Evolutionary conservation across 345 rosid species (phyloP), one percentile per base, ranked within the genome.

Genomic region (Melaleuca quinquenervia): DNA sequence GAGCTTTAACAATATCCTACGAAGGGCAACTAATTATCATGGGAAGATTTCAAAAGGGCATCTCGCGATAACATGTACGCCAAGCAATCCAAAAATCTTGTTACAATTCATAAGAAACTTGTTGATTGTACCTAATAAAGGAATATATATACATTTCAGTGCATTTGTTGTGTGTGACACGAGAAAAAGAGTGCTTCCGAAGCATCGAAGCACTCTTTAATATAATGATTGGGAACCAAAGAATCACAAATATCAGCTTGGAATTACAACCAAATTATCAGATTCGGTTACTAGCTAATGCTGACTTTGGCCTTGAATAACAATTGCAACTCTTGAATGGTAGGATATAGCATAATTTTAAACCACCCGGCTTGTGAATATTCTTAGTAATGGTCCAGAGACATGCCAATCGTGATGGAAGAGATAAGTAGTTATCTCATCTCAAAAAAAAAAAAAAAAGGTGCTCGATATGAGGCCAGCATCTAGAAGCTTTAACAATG

Each of bases 21-120:
- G 44, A 62, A 29, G 0, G 15, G 41, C 11, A 62, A 0, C 76
- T 7, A 62, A 0, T 0, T 7, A 27, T 29, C 21, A 29, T 0
- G 0, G 44, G 0, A 29, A 62, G 22, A 62, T 21, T 62, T 3
- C 3, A 62, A 3, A 62, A 58, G 32, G 29, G 1, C 12, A 11
- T 26, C 15, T 58, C 7, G 1, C 7, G n/a, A 5, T 5, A 58
- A 58, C 64, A 58, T 15, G 2, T 58, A 11, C 0, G 7, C 0
- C 64, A 58, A 58, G 8, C 29, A 58, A 58, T 26, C 29, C 8
- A 15, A 26, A 26, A 26, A 26, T 58, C 64, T 58, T 2, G 29
- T 58, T 11, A 11, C 24, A 24, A 15, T 29, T 3, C 64, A 11
- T 11, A 7, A 1, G 3, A 58, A 29, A 22, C 64, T 58, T 2